phyloP scores from a whole-genome alignment of 2,329 filamentous ascomycete genomes.

The Colletotrichum noveboracense region DNA sequence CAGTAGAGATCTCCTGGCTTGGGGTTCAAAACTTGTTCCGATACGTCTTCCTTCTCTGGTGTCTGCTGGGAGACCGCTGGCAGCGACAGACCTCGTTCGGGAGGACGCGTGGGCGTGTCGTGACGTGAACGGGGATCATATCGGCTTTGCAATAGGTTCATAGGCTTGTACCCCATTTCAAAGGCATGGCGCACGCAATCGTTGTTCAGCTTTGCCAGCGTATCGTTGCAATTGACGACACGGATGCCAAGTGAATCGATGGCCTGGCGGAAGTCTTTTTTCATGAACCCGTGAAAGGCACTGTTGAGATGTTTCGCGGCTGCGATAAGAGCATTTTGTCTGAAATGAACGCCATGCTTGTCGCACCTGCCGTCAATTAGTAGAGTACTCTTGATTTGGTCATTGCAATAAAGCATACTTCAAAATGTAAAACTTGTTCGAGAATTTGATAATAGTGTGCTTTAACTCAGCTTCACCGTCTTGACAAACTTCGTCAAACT shows the following conservation, averaged over 20 bases:
- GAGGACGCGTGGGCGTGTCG: too few species aligned
- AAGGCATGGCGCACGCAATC: conserved; percentile 11
- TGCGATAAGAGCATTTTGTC: conserved; percentile 9
- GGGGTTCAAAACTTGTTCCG: conserved; percentile 10
- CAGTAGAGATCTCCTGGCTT: conserved; percentile 21
- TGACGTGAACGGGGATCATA: not conserved
- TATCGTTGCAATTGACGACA: conserved; percentile 19
- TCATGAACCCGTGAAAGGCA: conserved; percentile 1
- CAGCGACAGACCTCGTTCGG: not conserved
- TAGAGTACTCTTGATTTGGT: not conserved
- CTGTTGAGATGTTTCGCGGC: conserved; percentile 24
- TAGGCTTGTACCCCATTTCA: conserved; percentile 18
- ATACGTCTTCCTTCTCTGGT: not conserved
- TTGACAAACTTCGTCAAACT: conserved; percentile 25
- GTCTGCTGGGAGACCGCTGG: not conserved
- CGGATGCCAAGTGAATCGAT: conserved; percentile 17
- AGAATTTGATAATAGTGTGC: conserved; percentile 22
- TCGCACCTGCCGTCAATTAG: conserved; percentile 7
- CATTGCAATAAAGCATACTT: not conserved
- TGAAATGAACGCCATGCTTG: conserved; percentile 24
- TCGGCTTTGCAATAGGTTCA: conserved; percentile 13
- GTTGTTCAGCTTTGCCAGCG: conserved; percentile 19
- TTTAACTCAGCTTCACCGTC: conserved; percentile 22
- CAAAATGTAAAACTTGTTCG: conserved; percentile 22
- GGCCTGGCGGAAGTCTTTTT: conserved; percentile 7